phyloP scores from a whole-genome alignment of 176 grass and related monocot genomes.

The Olyra latifolia region DNA sequence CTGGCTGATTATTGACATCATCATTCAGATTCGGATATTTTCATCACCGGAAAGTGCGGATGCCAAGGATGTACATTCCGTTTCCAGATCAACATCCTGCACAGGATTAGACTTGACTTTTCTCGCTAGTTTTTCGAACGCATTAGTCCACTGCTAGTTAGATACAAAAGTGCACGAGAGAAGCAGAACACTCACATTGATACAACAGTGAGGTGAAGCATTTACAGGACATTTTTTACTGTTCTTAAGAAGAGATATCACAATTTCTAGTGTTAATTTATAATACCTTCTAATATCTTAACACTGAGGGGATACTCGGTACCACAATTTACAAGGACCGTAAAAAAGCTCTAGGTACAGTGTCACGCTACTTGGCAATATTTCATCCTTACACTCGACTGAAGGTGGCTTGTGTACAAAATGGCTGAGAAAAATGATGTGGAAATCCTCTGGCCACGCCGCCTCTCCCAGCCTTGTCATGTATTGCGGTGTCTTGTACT shows the following conservation, averaged over 20 bases:
- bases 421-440: neutral
- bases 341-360: no score
- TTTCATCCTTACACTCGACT: neutral
- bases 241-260: no score
- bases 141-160: no score
- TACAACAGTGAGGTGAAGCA: neutral
- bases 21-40: no score
- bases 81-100: neutral
- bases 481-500: neutral
- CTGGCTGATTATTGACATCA: no score
- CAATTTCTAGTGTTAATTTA: no score
- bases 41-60: neutral
- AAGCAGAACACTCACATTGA: neutral
- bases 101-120: neutral
- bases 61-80: neutral
- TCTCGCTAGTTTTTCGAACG: no score
- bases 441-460: neutral
- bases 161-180: neutral
- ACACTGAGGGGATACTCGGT: no score
- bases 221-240: no score
- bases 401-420: neutral
- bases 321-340: no score
- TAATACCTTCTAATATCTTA: no score
- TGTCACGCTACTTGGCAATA: neutral
- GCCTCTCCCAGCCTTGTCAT: neutral